Percentiles rank a stretch among this genome's conserved stretches.
phyloP scores from a whole-genome alignment of 208 protist genomes.

The Acanthamoeba lenticulata region DNA sequence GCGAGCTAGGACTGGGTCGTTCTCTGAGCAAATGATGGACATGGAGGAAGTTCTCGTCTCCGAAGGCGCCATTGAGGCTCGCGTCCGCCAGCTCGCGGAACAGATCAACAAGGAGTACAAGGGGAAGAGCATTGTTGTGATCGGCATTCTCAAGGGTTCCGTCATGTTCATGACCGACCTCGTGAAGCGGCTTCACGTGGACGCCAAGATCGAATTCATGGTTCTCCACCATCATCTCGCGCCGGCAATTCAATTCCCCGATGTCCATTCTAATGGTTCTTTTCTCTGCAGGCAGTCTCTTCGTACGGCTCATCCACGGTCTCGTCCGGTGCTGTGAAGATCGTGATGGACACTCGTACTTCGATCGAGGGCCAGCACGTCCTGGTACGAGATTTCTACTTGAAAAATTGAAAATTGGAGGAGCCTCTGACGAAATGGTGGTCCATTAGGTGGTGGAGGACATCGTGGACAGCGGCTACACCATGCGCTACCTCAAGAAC shows the following conservation, averaged over 20 bases:
- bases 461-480: slow-evolving; percentile 65
- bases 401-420: neutral
- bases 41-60: slow-evolving; percentile 57
- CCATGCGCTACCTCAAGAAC: slow-evolving; percentile 47
- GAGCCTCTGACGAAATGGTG: neutral
- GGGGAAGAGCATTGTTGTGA: slow-evolving; percentile 49
- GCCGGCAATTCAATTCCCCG: neutral
- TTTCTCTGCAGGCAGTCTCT: neutral
- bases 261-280: neutral
- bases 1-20: neutral
- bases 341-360: slow-evolving; percentile 61
- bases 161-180: slow-evolving; percentile 64
- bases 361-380: slow-evolving; percentile 52
- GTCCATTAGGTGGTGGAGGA: neutral
- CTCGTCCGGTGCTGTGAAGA: slow-evolving; percentile 58
- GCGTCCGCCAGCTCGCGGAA: slow-evolving; percentile 52
- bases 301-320: slow-evolving; percentile 32
- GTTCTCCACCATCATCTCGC: neutral
- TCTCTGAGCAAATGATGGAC: slow-evolving; percentile 47
- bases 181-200: slow-evolving; percentile 27
- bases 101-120: slow-evolving; percentile 61
- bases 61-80: slow-evolving; percentile 53
- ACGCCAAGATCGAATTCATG: slow-evolving; percentile 49
- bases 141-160: slow-evolving; percentile 58
- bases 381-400: neutral